Base-by-base conservation (phyloP, 305 asterid species). In the Lippia alba region DNA sequence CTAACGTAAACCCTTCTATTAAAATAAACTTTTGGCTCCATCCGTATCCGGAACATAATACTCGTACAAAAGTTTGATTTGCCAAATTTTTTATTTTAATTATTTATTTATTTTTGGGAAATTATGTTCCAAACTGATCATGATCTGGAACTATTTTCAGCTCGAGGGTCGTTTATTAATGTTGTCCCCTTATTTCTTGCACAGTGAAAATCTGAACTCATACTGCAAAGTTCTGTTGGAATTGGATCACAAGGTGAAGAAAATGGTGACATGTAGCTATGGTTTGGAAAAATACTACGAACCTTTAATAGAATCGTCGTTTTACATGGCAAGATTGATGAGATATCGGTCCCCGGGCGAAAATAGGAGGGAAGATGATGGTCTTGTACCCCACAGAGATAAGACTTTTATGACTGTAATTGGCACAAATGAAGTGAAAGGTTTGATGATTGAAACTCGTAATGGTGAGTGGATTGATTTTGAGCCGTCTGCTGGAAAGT, bases 381-480 rank as follows among this genome's bases (percentile, higher is more conserved):
- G 90, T 6, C 53, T 82, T 16, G 0, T 56, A 8, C 76, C 88
- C 44, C 90, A 85, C 16, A 79, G 70, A 34, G 88, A 85, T 71
- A 85, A 80, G 73, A 72, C 64, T 8, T 79, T 85, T 14, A 14
- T 85, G 61, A 24, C 77, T 2, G 32, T 83, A 16, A 71, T 85
- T 3, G 78, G 82, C 18, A 79, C 84, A 4, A 83, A 77, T 62
- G 66, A 83, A 32, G 85, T 79, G 3, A 63, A 71, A 16, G 75
- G 82, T 36, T 73, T 85, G 77, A 70, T 80, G 79, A 78, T 85
- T 12, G 68, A 81, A 71, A 79, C 86, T 19, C 82, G 69, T 0
- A 68, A 73, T 50, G 88, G 90, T 0, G 66, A 67, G 19, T 85
- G 86, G 86, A 65, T 79, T 6, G 63, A 64, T 17, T 85, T 65